phyloP scores from a whole-genome alignment of 208 protist species.

The Wallacemonas rigidus region DNA sequence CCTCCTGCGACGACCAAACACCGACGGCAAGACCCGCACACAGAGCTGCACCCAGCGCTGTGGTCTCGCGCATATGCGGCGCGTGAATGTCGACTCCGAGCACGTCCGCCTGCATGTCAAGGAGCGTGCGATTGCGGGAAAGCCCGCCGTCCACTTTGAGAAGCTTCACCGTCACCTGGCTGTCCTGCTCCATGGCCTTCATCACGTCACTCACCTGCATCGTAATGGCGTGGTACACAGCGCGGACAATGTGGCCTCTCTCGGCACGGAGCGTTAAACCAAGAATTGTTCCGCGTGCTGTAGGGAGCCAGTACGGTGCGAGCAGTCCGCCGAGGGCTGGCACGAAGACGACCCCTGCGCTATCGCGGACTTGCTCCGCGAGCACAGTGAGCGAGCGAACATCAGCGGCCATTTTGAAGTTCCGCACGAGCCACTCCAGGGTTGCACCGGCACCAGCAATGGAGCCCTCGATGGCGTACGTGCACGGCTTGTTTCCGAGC shows the following conservation, averaged over 20 bases:
- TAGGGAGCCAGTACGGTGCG: constrained; percentile 96
- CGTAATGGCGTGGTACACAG: constrained; percentile 89
- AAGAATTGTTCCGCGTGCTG: constrained; percentile 93
- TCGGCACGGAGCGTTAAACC: constrained; percentile 93
- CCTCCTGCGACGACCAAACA: constrained; percentile 65
- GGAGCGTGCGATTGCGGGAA: constrained; percentile 81
- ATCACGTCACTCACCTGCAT: constrained; percentile 91
- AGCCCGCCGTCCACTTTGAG: constrained; percentile 97
- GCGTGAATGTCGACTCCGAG: constrained; percentile 68
- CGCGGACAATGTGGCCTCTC: constrained; percentile 81
- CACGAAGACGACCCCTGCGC: constrained; percentile 95
- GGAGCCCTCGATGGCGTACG: constrained; percentile 91
- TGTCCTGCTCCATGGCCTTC: constrained; percentile 84
- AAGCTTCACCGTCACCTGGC: constrained; percentile 42
- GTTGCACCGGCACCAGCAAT: constrained; percentile 92
- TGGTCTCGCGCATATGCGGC: constrained; percentile 75
- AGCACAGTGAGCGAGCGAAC: constrained; percentile 70
- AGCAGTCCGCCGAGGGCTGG: constrained; percentile 98
- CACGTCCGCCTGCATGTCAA: constrained; percentile 96
- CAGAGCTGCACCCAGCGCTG: constrained; percentile 73
- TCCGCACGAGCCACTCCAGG: constrained; percentile 95
- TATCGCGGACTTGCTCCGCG: constrained; percentile 47
- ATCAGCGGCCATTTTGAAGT: constrained; percentile 85
- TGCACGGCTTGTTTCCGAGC: constrained; percentile 60
- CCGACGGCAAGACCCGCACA: constrained; percentile 72